Evolutionary conservation across 768 basidiomycete species (phyloP), one percentile per base, ranked within the genome.

Genomic region (Saitozyma sp.): DNA sequence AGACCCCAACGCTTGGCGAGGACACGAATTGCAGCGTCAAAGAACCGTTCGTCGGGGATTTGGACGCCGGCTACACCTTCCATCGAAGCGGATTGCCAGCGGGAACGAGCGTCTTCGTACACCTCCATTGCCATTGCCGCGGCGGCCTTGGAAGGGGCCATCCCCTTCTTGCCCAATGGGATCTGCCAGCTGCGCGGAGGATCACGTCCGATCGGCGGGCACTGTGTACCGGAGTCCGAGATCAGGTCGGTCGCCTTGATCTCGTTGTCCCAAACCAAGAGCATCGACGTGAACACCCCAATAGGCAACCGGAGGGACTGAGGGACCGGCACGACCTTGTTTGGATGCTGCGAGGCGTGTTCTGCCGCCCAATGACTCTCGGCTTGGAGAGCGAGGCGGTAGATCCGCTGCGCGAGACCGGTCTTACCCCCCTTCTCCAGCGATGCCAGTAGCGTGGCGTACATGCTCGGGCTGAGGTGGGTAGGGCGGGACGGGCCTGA

Each of bases 241-340:
- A 29, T 29, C 29, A 29, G 29, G 29, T 29, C 29, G 29, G 29
- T 5, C 29, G 29, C 38, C 16, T 40, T n/a, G 37, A 20, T 48
- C 43, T 75, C 74, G 45, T 67, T 64, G 2, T 20, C 69, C 65
- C 69, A 75, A 14, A 69, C 53, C 29, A 59, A 38, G 4, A 73
- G 40, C 71, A 75, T 73, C 14, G 57, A 57, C 9, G 57, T 67
- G 58, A 61, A 73, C 11, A 61, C 61, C 9, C 60, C 53, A 9
- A 73, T 54, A 2, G 74, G 67, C 10, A 75, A 56, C 49, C 52
- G 54, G n/a, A 61, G 51, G 3, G 52, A 42, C 2, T 9, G 29
- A n/a, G 66, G 62, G 9, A 56, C 38, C 16, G 43, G 45, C 3
- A 50, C 45, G 13, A 17, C 5, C 11, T 42, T 29, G 37, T 20